These are phyloP conservation scores for Sporothrix humicola DNA, from an alignment of 2,329 filamentous ascomycete species.

Conservation along the genomic window DNA sequence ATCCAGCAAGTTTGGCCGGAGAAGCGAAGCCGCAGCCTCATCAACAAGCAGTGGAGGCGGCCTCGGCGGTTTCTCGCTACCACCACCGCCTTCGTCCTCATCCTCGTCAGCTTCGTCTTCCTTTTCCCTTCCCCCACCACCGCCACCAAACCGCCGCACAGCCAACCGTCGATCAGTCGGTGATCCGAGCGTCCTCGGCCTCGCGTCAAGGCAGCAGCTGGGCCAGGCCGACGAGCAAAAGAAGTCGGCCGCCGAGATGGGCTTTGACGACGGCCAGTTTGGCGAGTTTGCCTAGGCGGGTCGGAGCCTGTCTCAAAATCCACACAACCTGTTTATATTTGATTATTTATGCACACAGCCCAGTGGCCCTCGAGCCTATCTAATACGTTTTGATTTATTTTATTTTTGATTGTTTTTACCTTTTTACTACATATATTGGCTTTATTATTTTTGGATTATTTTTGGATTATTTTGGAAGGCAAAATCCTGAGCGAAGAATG, in stretches of 20 bases:
- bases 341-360: background rate
- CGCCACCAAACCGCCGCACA: constrained; percentile 59
- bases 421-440: background rate
- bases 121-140: constrained; percentile 64
- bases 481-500: background rate
- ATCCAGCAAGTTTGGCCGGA: constrained; percentile 56
- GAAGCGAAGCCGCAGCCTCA: constrained; percentile 48
- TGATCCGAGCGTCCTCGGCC: constrained; percentile 32
- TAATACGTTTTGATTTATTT: background rate
- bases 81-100: constrained; percentile 65
- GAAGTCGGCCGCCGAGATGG: constrained; percentile 63
- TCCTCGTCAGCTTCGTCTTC: constrained; percentile 63
- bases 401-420: background rate
- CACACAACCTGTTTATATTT: background rate
- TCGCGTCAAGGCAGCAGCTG: constrained; percentile 24
- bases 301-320: constrained; percentile 9
- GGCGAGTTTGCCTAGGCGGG: constrained; percentile 71
- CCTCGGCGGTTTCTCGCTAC: constrained; percentile 70
- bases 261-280: constrained; percentile 88
- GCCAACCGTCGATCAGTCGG: constrained; percentile 37
- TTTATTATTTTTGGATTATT: background rate
- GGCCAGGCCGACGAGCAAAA: constrained; percentile 53
- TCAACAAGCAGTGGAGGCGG: constrained; percentile 37
- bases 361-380: background rate
- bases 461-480: background rate